Percentiles rank a stretch among this genome's conserved stretches.
Conservation (phyloP, 2,329 filamentous ascomycete species). For the Remersonia thermophila region DNA sequence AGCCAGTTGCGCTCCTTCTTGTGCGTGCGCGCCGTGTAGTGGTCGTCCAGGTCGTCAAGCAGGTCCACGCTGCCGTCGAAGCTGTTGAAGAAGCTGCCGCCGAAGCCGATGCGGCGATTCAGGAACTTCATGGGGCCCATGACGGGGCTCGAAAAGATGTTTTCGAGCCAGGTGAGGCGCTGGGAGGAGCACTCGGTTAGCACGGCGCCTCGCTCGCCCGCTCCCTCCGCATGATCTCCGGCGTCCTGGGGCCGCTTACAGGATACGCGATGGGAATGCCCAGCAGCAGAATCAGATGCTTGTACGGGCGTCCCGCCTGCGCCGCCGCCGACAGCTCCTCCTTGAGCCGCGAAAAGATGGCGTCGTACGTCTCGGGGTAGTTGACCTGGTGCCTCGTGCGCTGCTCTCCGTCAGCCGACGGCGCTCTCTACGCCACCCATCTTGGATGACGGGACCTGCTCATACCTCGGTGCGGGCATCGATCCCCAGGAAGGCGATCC, state of each 20-base stretch:
- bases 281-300: conserved; percentile 75
- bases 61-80: conserved; percentile 92
- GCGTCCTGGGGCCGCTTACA: conserved; percentile 31
- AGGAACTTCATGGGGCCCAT: conserved; percentile 82
- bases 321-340: conserved; percentile 56
- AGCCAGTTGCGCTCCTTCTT: conserved; percentile 75
- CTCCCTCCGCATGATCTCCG: no score
- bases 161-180: conserved; percentile 93
- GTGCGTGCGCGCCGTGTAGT: conserved; percentile 87
- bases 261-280: conserved; percentile 83
- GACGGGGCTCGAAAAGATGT: conserved; percentile 73
- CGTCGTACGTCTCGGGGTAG: conserved; percentile 80
- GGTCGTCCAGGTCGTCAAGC: conserved; percentile 85
- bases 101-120: conserved; percentile 79
- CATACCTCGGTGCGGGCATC: conserved; percentile 80
- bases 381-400: conserved; percentile 89
- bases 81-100: conserved; percentile 78
- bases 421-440: no score
- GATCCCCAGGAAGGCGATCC: conserved; percentile 74
- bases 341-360: conserved; percentile 66
- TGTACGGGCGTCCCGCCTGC: conserved; percentile 61
- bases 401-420: conserved; percentile 23
- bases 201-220: no score
- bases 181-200: conserved; percentile 24
- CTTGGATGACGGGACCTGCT: no score